Percentiles rank a stretch among this genome's conserved stretches.
These are phyloP conservation scores for Suillus fuscotomentosus DNA, from an alignment of 768 basidiomycete genomes.

Conservation along the genomic window DNA sequence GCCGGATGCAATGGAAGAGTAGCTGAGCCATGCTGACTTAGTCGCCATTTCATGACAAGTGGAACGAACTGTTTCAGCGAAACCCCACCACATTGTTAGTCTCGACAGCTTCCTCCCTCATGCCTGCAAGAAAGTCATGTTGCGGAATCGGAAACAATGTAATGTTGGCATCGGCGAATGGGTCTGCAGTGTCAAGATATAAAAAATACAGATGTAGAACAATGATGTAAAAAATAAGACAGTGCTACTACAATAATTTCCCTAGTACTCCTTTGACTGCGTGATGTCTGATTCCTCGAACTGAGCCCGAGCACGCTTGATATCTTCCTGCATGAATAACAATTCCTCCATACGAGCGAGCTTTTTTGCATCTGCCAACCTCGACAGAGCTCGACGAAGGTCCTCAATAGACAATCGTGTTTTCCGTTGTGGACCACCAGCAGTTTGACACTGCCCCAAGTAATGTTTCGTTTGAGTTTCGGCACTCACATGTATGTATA, in stretches of 20 bases:
- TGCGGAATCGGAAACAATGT: neutral
- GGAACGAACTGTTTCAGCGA: neutral
- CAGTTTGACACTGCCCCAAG: slow-evolving; percentile 61
- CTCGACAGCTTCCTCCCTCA: neutral
- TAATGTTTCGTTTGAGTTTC: slow-evolving; percentile 7
- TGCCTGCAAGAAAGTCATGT: neutral
- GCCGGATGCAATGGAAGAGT: slow-evolving; percentile 70
- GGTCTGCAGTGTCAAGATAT: neutral
- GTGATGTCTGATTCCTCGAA: slow-evolving; percentile 60
- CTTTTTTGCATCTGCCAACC: slow-evolving; percentile 89
- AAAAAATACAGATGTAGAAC: slow-evolving; percentile 9
- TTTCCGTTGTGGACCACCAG: slow-evolving; percentile 68
- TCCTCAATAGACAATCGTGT: slow-evolving; percentile 84
- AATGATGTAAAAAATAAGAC: slow-evolving; percentile 9
- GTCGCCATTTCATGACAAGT: neutral
- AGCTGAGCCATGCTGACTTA: slow-evolving; percentile 10
- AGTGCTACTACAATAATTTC: neutral
- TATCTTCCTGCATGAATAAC: slow-evolving; percentile 91
- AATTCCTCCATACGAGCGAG: slow-evolving; percentile 91
- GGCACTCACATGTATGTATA: slow-evolving; percentile 4
- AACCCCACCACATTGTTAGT: neutral
- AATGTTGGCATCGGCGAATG: neutral
- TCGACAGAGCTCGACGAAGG: slow-evolving; percentile 72
- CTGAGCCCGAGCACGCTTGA: slow-evolving; percentile 82
- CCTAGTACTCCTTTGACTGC: slow-evolving; percentile 46